These are phyloP conservation scores for Diutina neorugosa DNA, from an alignment of 1,139 yeast genomes.

Conservation along the genomic window DNA sequence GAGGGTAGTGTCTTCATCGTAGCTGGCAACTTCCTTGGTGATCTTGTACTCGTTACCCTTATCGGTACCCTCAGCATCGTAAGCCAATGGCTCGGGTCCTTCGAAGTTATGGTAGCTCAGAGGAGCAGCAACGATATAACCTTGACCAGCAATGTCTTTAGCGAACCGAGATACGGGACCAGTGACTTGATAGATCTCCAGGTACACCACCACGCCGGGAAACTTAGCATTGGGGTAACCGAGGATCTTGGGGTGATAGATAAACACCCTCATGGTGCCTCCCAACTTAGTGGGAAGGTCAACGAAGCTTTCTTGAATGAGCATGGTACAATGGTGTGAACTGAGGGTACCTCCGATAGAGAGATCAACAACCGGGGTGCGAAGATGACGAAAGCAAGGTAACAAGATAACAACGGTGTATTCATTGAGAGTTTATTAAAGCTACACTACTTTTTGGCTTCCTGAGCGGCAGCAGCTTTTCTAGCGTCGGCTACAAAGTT, in stretches of 20 bases:
- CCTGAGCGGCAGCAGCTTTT: slow-evolving; percentile 30
- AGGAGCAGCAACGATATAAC: slow-evolving; percentile 68
- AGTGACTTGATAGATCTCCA: slow-evolving; percentile 73
- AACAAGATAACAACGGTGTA: not conserved
- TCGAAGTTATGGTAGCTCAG: slow-evolving; percentile 69
- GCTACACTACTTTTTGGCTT: slow-evolving; percentile 6
- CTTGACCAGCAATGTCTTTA: slow-evolving; percentile 68
- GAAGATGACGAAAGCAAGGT: not conserved
- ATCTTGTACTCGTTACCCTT: slow-evolving; percentile 58
- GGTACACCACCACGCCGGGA: slow-evolving; percentile 70
- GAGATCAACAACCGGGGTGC: not conserved
- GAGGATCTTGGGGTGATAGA: slow-evolving; percentile 57
- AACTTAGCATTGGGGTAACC: slow-evolving; percentile 66
- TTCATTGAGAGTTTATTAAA: not conserved
- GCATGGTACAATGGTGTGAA: slow-evolving; percentile 28
- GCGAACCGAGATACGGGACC: slow-evolving; percentile 74
- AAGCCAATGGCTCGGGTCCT: slow-evolving; percentile 50
- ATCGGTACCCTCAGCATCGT: slow-evolving; percentile 68
- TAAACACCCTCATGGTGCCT: slow-evolving; percentile 54
- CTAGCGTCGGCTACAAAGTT: slow-evolving; percentile 43
- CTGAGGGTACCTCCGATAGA: not conserved
- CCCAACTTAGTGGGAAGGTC: slow-evolving; percentile 59
- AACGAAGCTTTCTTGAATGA: slow-evolving; percentile 51
- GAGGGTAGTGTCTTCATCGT: slow-evolving; percentile 62
- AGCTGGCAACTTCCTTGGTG: slow-evolving; percentile 55